Evolutionary conservation across 129 eudicot species (phyloP), one percentile per base, ranked within the genome.

Genomic region (Arctium lappa): DNA sequence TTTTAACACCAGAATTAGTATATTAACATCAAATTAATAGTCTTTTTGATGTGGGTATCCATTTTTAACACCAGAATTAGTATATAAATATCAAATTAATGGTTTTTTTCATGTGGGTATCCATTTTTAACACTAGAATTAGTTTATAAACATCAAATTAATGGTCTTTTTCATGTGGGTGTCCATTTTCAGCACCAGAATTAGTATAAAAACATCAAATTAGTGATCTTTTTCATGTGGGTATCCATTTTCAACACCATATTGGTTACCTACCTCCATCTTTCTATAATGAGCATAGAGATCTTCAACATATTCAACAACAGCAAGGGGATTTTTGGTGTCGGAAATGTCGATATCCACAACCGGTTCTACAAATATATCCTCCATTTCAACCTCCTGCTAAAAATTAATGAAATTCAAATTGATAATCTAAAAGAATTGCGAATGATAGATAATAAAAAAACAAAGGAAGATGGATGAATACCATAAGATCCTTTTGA

Each of bases 341-440:
- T 94, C 98, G 10, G 90, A 65, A 75, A 90, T 73, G 65, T 94
- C 98, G 8, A 94, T 94, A 75, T 94, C 95, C 79, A 83, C 37
- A 15, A 94, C 65, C 6, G 88, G 74, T 63, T 94, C 98, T 70
- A 92, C 97, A 82, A 86, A 88, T 46, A 89, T 89, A 76, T 94
- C 98, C 72, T 92, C 98, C 98, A 92, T 92, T 84, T 94, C 98
- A 83, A 92, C 89, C 85, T 92, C 81, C 87, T 85, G 75, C 40
- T 62, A 76, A 44, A 81, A 32, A 53, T 10, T 7, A 46, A 32
- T 31, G 5, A 69, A 56, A 32, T 40, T 53, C 46, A 36, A 38
- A 16, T 2, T 39, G 73, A 62, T 39, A 38, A 63, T 8, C 3
- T 0, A 34, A 73, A 42, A 31, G 3, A 71, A 9, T 15, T 8